Evolutionary conservation across 331 rosid species (phyloP), one percentile per base, ranked within the genome.

Genomic region (Stylosanthes scabra): DNA sequence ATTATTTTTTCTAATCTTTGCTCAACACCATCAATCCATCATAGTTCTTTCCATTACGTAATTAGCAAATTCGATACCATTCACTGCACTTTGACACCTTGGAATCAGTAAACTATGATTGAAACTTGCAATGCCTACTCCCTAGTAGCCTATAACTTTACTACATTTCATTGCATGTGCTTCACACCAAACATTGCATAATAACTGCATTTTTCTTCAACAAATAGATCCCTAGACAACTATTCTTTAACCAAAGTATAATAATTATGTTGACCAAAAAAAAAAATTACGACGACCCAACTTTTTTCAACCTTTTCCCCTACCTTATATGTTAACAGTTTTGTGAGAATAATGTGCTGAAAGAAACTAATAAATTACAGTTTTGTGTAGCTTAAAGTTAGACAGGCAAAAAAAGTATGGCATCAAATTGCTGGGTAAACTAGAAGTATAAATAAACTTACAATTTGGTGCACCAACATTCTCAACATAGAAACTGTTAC

Each of bases 391-490:
- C 11, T 28, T 12, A 59, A 44, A 46, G 50, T 61, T 49, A 63
- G 20, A 66, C 4, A 16, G 50, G 74, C 0, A 11, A 75, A 77
- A n/a, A 16, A 34, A 34, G 56, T 61, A 63, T 20, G n/a, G 56
- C 10, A 39, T 28, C 14, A 58, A 49, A 25, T 40, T 29, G 42
- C 37, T 58, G 13, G 11, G 15, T 34, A 34, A 34, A 34, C 39
- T 34, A n/a, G 6, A 34, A 34, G 39, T 56, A 40, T n/a, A 68
- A 14, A 49, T 44, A 25, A 49, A n/a, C 40, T 16, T 5, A 68
- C 59, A 46, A 68, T 40, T 60, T 50, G 58, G 8, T 27, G 75
- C 11, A 14, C 41, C 46, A 27, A 45, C 31, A 16, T 42, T 20
- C 61, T 42, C 27, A 6, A 29, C 11, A 20, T n/a, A 41, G 41